Evolutionary conservation across 2,329 filamentous ascomycete genomes (phyloP), one percentile per base, ranked within the genome.

Genomic region (Hymenoscyphus infarciens): DNA sequence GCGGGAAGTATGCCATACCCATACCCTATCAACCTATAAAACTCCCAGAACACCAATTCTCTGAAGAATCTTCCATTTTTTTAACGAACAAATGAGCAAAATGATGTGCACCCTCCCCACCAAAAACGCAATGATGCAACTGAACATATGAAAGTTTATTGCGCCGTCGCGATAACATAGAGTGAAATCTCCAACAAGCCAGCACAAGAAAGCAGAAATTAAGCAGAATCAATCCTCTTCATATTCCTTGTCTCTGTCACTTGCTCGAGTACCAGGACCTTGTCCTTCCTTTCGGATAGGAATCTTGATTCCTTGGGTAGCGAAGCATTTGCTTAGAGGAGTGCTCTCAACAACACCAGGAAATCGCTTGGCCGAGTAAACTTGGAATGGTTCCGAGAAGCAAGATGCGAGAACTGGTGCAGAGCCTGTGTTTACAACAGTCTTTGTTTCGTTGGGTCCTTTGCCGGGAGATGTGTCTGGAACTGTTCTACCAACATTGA

Each of bases 311-410:
- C 95, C 95, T 73, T 99, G 95, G 1, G 85, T 82, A 3, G 95
- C 94, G 77, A 99, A 98, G 65, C 87, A 91, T 76, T 96, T 97
- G 82, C 93, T 97, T 19, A 98, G 79, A 3, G 87, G 78, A 0
- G 95, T 99, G 75, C 90, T 96, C 75, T 98, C 94, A 63, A 96
- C 97, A 1, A 99, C 95, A 49, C 95, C 95, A 0, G 95, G 95
- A 76, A 99, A 99, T 73, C 97, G 97, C 82, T 99, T 99, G 56
- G 95, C 95, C 2, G 91, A 96, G 77, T 89, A 98, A 33, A 99
- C 95, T 60, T 92, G 91, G 80, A 99, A 98, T 2, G 87, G 83
- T 4, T 96, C 90, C 56, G 91, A 96, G 77, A 94, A 98, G 70
- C 87, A 88, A 8, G 88, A 89, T 0, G 94, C 92, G 19, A 98